Conservation (phyloP, 352 stramenopile genomes). For the Phytophthora ohioensis region DNA sequence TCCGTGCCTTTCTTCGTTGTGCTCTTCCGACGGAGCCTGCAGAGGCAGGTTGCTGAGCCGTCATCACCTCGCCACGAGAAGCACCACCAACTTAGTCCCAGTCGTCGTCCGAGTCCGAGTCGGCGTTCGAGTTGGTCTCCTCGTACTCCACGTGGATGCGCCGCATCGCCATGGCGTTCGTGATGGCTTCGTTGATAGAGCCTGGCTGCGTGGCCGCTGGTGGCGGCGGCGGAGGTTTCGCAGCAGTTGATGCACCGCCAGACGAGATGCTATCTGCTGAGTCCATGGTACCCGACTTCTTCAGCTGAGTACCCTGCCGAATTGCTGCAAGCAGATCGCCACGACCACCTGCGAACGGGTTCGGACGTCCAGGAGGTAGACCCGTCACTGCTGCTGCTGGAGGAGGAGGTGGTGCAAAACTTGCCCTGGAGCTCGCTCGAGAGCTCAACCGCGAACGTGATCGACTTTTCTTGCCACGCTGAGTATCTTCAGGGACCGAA, state of each 20-base stretch:
- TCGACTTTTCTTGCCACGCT: constrained; percentile 35
- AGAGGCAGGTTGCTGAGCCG: constrained; percentile 13
- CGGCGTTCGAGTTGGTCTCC: constrained; percentile 60
- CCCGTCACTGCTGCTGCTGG: constrained; percentile 44
- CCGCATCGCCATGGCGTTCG: constrained; percentile 80
- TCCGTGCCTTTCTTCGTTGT: constrained; percentile 10
- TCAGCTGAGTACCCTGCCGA: constrained; percentile 68
- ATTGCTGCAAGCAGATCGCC: constrained; percentile 84
- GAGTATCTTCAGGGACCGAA: constrained; percentile 15
- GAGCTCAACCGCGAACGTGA: constrained; percentile 42
- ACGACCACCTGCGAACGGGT: constrained; percentile 71
- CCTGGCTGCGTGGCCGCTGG: constrained; percentile 49
- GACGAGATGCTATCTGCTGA: constrained; percentile 9
- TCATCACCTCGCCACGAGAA: constrained; percentile 21
- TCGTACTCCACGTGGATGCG: constrained; percentile 88
- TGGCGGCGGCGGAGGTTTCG: constrained; percentile 35
- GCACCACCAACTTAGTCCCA: constrained; percentile 59
- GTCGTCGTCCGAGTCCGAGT: constrained; percentile 84
- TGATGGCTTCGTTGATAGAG: constrained; percentile 84
- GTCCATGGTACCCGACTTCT: constrained; percentile 40
- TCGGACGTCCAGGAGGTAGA: constrained; percentile 63
- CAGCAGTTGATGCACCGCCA: constrained; percentile 23
- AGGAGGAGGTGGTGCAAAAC: constrained; percentile 32
- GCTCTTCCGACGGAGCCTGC: constrained; percentile 44
- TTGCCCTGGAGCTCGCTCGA: constrained; percentile 48